Conservation (phyloP, 2,329 filamentous ascomycete genomes). For the Trichoderma arundinaceum region DNA sequence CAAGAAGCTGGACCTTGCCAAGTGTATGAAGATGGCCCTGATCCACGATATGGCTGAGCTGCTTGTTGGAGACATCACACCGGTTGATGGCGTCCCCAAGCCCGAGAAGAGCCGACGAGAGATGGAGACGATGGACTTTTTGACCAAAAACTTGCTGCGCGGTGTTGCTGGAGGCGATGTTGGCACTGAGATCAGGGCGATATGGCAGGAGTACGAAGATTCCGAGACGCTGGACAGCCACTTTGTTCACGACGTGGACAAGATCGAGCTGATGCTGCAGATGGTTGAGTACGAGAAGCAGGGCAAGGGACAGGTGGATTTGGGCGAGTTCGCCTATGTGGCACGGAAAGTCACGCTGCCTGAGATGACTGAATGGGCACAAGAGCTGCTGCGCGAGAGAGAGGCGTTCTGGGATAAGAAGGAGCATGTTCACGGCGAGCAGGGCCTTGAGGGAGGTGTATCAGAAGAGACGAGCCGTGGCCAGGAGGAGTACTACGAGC, state of each 20-base stretch:
- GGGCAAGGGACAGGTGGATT: constrained; percentile 68
- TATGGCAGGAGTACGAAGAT: constrained; percentile 98
- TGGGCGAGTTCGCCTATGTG: constrained; percentile 87
- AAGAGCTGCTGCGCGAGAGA: constrained; percentile 76
- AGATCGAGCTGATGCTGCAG: constrained; percentile 92
- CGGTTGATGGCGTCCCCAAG: constrained; percentile 84
- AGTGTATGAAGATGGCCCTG: constrained; percentile 93
- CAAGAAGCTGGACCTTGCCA: constrained; percentile 73
- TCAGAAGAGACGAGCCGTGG: constrained; percentile 45
- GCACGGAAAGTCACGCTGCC: constrained; percentile 72
- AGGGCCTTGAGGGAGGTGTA: constrained; percentile 49
- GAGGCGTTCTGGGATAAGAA: constrained; percentile 70
- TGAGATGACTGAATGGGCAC: constrained; percentile 82
- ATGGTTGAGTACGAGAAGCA: constrained; percentile 95
- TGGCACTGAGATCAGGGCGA: constrained; percentile 72
- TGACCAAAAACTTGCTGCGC: constrained; percentile 74
- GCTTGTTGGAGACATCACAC: constrained; percentile 95
- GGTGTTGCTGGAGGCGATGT: constrained; percentile 72
- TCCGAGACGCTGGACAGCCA: constrained; percentile 79
- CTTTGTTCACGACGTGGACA: constrained; percentile 97
- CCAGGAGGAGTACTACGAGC: constrained; percentile 58
- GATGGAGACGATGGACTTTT: constrained; percentile 88
- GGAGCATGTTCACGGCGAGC: constrained; percentile 54
- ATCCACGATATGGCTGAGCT: constrained; percentile 98
- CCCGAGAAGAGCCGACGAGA: constrained; percentile 88